Percentiles rank a stretch among this genome's conserved stretches.
These are phyloP conservation scores for Fusarium udum DNA, from an alignment of 2,329 filamentous ascomycete genomes.

Conservation along the genomic window DNA sequence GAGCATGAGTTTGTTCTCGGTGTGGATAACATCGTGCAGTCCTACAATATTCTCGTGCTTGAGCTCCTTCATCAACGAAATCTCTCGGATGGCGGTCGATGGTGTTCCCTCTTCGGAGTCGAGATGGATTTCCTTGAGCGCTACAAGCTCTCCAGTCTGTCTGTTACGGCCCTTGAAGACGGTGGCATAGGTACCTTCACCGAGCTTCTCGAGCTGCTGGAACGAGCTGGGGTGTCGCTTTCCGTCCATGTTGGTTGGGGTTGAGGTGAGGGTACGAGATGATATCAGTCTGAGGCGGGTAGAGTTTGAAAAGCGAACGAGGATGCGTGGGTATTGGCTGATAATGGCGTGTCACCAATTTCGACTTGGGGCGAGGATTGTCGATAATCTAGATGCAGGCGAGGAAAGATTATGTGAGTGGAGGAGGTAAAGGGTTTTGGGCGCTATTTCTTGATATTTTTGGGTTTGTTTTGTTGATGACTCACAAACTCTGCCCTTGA, in stretches of 20 bases:
- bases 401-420: neutral
- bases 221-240: slow-evolving; percentile 95
- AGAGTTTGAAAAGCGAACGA: slow-evolving; percentile 9
- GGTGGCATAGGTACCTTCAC: slow-evolving; percentile 98
- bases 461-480: slow-evolving; percentile 9
- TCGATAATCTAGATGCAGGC: neutral
- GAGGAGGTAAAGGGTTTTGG: neutral
- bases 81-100: slow-evolving; percentile 96
- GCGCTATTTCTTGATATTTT: slow-evolving; percentile 13
- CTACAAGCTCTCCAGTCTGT: slow-evolving; percentile 95
- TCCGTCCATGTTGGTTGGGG: slow-evolving; percentile 77
- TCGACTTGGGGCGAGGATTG: neutral
- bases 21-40: slow-evolving; percentile 98
- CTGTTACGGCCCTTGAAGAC: slow-evolving; percentile 99
- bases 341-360: slow-evolving; percentile 29
- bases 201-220: slow-evolving; percentile 98
- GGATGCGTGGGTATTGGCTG: neutral
- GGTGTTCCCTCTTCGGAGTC: slow-evolving; percentile 98
- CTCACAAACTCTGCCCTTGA: slow-evolving; percentile 4
- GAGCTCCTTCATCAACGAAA: slow-evolving; percentile 98
- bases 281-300: neutral
- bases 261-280: neutral
- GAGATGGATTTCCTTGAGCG: slow-evolving; percentile 97
- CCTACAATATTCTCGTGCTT: slow-evolving; percentile 99
- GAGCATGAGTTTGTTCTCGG: slow-evolving; percentile 99